Evolutionary conservation across 441 rosid genomes (phyloP), one percentile per base, ranked within the genome.

Genomic region (Euphorbia corollata): DNA sequence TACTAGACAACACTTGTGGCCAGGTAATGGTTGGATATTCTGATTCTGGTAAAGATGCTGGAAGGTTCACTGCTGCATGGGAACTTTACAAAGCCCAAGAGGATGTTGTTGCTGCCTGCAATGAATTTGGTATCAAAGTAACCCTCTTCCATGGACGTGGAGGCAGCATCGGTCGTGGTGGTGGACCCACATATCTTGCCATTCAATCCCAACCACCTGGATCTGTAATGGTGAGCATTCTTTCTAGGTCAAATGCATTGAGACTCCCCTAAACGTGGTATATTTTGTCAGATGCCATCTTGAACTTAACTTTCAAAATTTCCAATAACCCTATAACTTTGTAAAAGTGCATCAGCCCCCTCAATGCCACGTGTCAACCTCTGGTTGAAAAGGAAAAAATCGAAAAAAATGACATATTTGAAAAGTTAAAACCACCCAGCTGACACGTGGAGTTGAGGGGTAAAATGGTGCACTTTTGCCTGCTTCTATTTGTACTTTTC

Each of bases 11-110:
- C 8, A 7, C 64, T 9, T 73, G 23, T 78, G 69, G 63, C 64
- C 80, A 91, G 97, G 95, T 92, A 72, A 90, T 92, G 97, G 98
- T 92, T 73, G 98, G 98, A 68, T 92, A 90, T 82, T 90, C 97
- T 61, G 97, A 92, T 80, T 90, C 98, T 61, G 98, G 96, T 59
- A 92, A 92, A 79, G 98, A 90, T 76, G 97, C 98, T 43, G 97
- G 98, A 22, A 89, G 97, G 68, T 92, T 92, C 78, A 86, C 97
- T 54, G 98, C 98, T 69, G 97, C 97, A 19, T 92, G 98, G 97
- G 98, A 92, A 76, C 94, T 92, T 58, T 92, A 92, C 86, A 92
- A 92, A 80, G 98, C 98, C 64, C 98, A 90, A 72, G 98, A 90
- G 81, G 92, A 92, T 81, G 98, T 90, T 79, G 98, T 87, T 55